Base-by-base conservation (phyloP, 805 yeast genomes). In the Candida chauliodis region DNA sequence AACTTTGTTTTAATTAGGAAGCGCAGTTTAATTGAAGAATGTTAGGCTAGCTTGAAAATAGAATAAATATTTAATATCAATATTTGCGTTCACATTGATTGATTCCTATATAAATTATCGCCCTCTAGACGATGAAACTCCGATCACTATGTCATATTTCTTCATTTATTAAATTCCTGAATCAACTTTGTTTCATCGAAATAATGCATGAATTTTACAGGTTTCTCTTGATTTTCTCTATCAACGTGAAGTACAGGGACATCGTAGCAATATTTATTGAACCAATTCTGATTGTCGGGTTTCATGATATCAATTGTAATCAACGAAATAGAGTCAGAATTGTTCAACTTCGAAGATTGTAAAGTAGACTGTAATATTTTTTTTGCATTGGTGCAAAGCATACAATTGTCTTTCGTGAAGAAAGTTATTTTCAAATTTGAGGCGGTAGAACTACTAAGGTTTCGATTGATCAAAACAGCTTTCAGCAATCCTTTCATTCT, bases 201-300 rank as follows among this genome's bases (percentile, higher is more conserved):
- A 38, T 77, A 69, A 58, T 84, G 91, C 83, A 84, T 82, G 52
- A 79, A 77, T 49, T 78, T 79, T 4, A 73, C 69, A 2, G 80
- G 71, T 32, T 72, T 66, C 23, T 51, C 61, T 36, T 71, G 73
- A 5, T 54, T 57, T 1, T 53, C 61, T 41, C 79, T 64, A 48
- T 79, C 81, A 7, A 84, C 66, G 53, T 84, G 90, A 29, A 84
- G 52, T 0, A 84, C 95, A 0, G 95, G 95, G 5, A 84, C 82
- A 52, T 84, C 95, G 53, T 78, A 83, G 48, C 89, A 78, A 48
- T 84, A 84, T 43, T 71, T 67, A 36, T 82, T 85, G 70, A 79
- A 82, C 81, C 87, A 83, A 34, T 69, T 63, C 34, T 73, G 63
- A 50, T 84, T 80, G 37, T 73, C 71, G 0, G 78, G 77, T 19